These are phyloP conservation scores for Sporobolomyces pararoseus DNA, from an alignment of 768 basidiomycete genomes.

Conservation along the genomic window DNA sequence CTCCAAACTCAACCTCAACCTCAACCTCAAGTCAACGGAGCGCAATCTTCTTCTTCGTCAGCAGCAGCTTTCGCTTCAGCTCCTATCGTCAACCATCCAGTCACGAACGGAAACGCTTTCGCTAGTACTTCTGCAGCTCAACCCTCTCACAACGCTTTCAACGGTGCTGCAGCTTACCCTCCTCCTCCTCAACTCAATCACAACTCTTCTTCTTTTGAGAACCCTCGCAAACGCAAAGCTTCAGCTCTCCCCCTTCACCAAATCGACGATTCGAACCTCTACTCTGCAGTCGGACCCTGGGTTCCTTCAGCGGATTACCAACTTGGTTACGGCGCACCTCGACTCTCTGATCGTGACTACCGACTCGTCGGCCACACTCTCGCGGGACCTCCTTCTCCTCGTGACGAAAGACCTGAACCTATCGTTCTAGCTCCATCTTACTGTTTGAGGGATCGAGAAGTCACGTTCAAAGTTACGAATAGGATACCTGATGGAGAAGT, in stretches of 20 bases:
- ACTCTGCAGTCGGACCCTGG: not conserved
- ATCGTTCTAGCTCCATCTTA: constrained; percentile 30
- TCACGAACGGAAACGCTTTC: not conserved
- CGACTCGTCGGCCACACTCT: constrained; percentile 28
- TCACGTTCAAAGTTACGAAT: constrained; percentile 32
- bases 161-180: constrained; percentile 6
- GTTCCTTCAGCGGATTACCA: not conserved
- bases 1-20: constrained; percentile 5
- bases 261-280: not conserved
- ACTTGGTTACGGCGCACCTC: constrained; percentile 15
- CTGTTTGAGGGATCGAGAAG: constrained; percentile 27
- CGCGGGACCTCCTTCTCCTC: too few relatives aligned
- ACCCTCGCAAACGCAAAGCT: constrained; percentile 3
- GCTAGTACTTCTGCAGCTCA: constrained; percentile 7
- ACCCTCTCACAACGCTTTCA: not conserved
- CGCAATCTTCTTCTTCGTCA: not conserved
- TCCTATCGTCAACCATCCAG: not conserved
- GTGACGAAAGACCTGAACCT: not conserved
- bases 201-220: not conserved
- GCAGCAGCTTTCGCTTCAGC: constrained; percentile 16
- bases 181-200: not conserved
- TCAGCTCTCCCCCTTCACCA: not conserved
- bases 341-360: constrained; percentile 13
- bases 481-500: not conserved
- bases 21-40: too few relatives aligned